phyloP scores from a whole-genome alignment of 139 green algal species.

The Deuterostichococcus epilithicus region DNA sequence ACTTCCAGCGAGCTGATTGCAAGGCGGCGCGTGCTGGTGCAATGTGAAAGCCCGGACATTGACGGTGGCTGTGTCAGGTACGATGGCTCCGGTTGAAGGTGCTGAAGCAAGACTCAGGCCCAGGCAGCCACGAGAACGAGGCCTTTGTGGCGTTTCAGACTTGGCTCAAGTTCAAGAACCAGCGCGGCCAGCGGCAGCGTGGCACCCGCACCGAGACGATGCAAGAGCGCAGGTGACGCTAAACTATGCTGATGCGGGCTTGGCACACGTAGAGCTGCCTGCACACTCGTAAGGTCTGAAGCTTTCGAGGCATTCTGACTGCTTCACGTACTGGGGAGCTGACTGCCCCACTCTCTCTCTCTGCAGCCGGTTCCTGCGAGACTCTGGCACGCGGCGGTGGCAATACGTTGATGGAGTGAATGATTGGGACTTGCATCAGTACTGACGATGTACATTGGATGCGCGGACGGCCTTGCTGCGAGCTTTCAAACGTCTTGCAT shows the following conservation, averaged over 20 bases:
- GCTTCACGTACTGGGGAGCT: no score
- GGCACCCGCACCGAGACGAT: conserved; percentile 10
- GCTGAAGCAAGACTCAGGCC: conserved; percentile 6
- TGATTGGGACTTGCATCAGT: conserved; percentile 16
- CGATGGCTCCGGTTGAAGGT: conserved; percentile 23
- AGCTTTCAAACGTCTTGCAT: no score
- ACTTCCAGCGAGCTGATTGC: no score
- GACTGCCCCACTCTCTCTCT: neutral
- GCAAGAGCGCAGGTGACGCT: neutral
- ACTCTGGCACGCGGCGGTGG: conserved; percentile 14
- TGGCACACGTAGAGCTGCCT: no score
- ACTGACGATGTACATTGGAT: no score
- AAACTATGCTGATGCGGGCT: no score
- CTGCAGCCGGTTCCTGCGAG: conserved; percentile 23
- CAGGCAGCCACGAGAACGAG: conserved; percentile 18
- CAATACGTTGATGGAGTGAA: conserved; percentile 36
- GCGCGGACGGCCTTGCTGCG: no score
- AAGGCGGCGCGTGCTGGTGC: no score
- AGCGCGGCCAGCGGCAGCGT: conserved; percentile 33
- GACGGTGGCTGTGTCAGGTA: neutral
- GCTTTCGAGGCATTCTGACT: no score
- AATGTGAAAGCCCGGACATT: no score
- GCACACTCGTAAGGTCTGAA: no score
- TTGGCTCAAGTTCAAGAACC: conserved; percentile 31
- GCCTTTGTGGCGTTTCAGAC: conserved; percentile 39